These are phyloP conservation scores for Alternaria metachromatica DNA, from an alignment of 2,329 filamentous ascomycete genomes.

Conservation along the genomic window DNA sequence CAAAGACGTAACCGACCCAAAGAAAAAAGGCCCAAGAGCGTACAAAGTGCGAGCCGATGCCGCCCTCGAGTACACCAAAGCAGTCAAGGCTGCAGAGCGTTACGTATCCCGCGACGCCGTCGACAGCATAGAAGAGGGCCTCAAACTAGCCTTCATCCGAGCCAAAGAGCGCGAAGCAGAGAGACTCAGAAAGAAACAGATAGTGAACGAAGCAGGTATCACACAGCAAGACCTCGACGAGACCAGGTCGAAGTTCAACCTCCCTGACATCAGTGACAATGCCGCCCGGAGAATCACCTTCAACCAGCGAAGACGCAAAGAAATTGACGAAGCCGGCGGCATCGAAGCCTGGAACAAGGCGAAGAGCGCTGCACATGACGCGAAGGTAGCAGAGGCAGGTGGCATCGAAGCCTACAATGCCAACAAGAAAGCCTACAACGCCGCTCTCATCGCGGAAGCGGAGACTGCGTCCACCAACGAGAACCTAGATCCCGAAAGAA, in stretches of 20 bases:
- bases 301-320: slow-evolving; percentile 17
- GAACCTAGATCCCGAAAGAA: slow-evolving; percentile 16
- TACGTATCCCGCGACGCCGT: slow-evolving; percentile 27
- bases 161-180: slow-evolving; percentile 19
- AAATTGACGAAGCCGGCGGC: slow-evolving; percentile 25
- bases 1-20: background rate
- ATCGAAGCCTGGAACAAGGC: slow-evolving; percentile 20
- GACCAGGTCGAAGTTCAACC: slow-evolving; percentile 13
- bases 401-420: slow-evolving; percentile 17
- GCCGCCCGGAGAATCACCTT: slow-evolving; percentile 18
- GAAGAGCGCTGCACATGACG: slow-evolving; percentile 10
- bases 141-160: slow-evolving; percentile 35
- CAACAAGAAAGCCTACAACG: slow-evolving; percentile 15
- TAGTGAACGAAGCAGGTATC: slow-evolving; percentile 13
- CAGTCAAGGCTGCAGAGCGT: slow-evolving; percentile 20
- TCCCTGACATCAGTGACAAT: slow-evolving; percentile 16
- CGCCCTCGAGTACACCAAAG: slow-evolving; percentile 22
- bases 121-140: slow-evolving; percentile 31
- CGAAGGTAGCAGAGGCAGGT: slow-evolving; percentile 17
- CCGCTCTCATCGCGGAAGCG: slow-evolving; percentile 23
- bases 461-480: slow-evolving; percentile 27
- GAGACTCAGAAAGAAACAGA: slow-evolving; percentile 8
- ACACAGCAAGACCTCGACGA: slow-evolving; percentile 19
- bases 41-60: slow-evolving; percentile 4
- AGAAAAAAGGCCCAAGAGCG: slow-evolving; percentile 7